Percentiles rank a stretch among this genome's conserved stretches.
These are phyloP conservation scores for Wickerhamiella bombiphila DNA, from an alignment of 805 yeast species.

Conservation along the genomic window DNA sequence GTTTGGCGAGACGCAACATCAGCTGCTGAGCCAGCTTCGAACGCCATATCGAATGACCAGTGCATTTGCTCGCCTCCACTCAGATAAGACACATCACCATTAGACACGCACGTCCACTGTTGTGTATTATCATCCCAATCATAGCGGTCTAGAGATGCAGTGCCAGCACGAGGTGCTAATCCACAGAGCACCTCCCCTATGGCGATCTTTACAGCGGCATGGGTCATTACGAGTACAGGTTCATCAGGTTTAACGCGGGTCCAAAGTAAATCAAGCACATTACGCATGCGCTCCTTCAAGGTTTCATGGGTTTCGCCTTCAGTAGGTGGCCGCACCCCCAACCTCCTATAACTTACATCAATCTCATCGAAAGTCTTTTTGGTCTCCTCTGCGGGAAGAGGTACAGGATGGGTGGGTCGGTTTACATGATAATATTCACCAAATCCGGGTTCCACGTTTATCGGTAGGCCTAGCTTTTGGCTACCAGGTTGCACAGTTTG, in stretches of 20 bases:
- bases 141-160: conserved; percentile 70
- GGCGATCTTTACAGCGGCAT: conserved; percentile 87
- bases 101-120: conserved; percentile 49
- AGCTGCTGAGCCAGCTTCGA: conserved; percentile 83
- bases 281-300: conserved; percentile 45
- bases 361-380: conserved; percentile 25
- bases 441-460: conserved; percentile 64
- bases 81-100: conserved; percentile 62
- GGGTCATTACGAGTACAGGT: conserved; percentile 61
- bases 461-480: conserved; percentile 38
- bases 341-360: conserved; percentile 35
- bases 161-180: conserved; percentile 55
- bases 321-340: conserved; percentile 40
- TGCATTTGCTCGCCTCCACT: conserved; percentile 72
- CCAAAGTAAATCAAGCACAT: conserved; percentile 43
- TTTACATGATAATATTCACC: conserved; percentile 86
- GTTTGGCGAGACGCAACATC: conserved; percentile 35
- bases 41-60: conserved; percentile 42
- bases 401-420: conserved; percentile 47
- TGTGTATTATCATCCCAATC: conserved; percentile 20
- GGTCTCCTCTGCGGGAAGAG: conserved; percentile 15
- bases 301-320: conserved; percentile 63
- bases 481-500: conserved; percentile 69
- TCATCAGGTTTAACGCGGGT: conserved; percentile 33
- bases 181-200: conserved; percentile 56